Evolutionary conservation across 2,329 filamentous ascomycete species (phyloP), one percentile per base, ranked within the genome.

Genomic region (Akanthomyces muscarius): DNA sequence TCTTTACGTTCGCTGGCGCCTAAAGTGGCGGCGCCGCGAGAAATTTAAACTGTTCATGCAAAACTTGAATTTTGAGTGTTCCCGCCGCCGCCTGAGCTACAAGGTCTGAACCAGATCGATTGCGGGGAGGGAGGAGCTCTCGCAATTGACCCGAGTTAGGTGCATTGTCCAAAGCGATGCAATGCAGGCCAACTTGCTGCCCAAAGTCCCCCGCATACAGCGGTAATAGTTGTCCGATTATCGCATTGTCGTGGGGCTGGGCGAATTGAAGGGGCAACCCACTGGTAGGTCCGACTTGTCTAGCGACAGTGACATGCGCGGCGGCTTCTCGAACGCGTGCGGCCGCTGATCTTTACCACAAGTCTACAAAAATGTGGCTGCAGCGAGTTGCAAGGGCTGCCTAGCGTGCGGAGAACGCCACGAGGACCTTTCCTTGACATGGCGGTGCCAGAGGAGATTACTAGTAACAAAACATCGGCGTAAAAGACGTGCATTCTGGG

Each of bases 381-480:
- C 58, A 44, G 57, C 50, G 28, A 23, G 25, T 54, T 45, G 41
- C 50, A 45, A 50, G 48, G 50, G 16, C 21, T 53, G 58, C 23
- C 23, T 18, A 10, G 14, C 45, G 45, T 61, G 58, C 58, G 58
- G 58, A 47, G 58, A 61, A 61, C 58, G 58, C 38, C 50, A 53
- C 58, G 41, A 36, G 41, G 38, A 54, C 7, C 28, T 25, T 45
- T 44, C 38, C n/a, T 30, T 23, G n/a, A 23, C 21, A 30, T 8
- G 41, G 28, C 42, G 42, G 38, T 21, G 33, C 44, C 18, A 54
- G n/a, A n/a, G 18, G 13, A 36, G 11, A 36, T 36, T 21, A 23
- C 11, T 21, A 28, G 18, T 13, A 28, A 21, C 21, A 48, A 50
- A n/a, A 25, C 30, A n/a, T 25, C 6, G 33, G 18, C 11, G 50